phyloP scores from a whole-genome alignment of 148 eudicot species.

The Talinum fruticosum region DNA sequence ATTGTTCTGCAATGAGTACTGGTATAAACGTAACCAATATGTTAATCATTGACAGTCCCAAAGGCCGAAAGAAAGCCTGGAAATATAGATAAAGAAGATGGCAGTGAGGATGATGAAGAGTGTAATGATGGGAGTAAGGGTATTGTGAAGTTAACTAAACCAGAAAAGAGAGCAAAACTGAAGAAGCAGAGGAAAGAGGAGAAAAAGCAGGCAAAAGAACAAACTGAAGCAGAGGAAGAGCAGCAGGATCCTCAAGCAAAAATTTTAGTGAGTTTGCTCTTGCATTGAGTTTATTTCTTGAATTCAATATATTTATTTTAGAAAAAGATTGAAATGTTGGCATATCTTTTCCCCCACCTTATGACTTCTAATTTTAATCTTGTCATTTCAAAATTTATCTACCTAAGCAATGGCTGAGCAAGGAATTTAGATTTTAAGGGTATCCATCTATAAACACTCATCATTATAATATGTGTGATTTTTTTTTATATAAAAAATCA shows the following conservation, averaged over 20 bases:
- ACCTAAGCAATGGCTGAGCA: too few relatives aligned
- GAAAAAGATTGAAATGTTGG: neutral
- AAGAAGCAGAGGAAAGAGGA: conserved; percentile 82
- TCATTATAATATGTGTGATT: too few relatives aligned
- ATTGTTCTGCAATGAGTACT: conserved; percentile 8
- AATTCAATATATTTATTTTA: neutral
- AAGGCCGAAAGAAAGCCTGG: conserved; percentile 32
- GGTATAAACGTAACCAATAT: neutral
- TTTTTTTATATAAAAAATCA: too few relatives aligned
- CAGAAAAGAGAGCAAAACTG: conserved; percentile 76
- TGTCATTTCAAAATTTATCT: neutral
- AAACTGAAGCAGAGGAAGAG: conserved; percentile 39
- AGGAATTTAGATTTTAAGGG: too few relatives aligned
- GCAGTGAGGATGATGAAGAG: conserved; percentile 33
- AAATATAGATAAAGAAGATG: conserved; percentile 37
- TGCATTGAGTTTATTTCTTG: conserved; percentile 13
- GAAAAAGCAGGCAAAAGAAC: conserved; percentile 72
- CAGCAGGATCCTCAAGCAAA: conserved; percentile 57
- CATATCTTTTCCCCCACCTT: neutral
- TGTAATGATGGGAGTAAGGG: conserved; percentile 29
- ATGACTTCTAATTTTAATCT: neutral
- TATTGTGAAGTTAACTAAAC: conserved; percentile 51
- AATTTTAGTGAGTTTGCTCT: conserved; percentile 48
- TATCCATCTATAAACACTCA: too few relatives aligned
- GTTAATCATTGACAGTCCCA: conserved; percentile 35